These are phyloP conservation scores for Fusarium albosuccineum DNA, from an alignment of 2,329 filamentous ascomycete species.

Conservation along the genomic window DNA sequence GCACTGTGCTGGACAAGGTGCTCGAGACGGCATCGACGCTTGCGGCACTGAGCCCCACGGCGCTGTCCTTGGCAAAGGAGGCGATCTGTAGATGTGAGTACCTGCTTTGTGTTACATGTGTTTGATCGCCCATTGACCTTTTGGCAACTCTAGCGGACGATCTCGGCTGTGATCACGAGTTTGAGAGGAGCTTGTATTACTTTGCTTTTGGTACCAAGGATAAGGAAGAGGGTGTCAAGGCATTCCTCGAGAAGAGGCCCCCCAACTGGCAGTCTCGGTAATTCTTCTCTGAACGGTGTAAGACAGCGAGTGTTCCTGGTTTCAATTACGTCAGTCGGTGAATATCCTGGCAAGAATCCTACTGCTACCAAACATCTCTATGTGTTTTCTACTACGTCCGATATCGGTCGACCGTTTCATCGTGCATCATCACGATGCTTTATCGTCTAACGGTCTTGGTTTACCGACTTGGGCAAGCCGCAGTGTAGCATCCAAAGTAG, in stretches of 20 bases:
- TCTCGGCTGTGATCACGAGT: constrained; percentile 47
- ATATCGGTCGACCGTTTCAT: no score
- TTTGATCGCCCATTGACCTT: background rate
- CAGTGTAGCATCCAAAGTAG: no score
- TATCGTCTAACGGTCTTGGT: no score
- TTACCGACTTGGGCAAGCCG: no score
- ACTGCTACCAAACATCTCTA: no score
- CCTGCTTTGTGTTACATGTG: background rate
- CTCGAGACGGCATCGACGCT: constrained; percentile 44
- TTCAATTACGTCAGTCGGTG: no score
- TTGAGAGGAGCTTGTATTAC: constrained; percentile 54
- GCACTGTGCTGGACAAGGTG: constrained; percentile 45
- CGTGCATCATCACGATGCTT: no score
- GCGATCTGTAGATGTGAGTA: constrained; percentile 46
- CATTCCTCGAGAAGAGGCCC: constrained; percentile 48
- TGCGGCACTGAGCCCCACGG: constrained; percentile 42
- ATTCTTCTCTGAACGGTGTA: background rate
- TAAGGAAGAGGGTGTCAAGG: constrained; percentile 48
- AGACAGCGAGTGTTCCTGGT: background rate
- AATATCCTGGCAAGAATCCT: no score
- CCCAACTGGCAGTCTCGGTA: constrained; percentile 35
- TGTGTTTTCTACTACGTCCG: no score
- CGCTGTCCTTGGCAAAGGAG: constrained; percentile 48
- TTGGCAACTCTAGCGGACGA: constrained; percentile 38
- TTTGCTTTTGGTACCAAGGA: constrained; percentile 51